phyloP scores from a whole-genome alignment of 441 rosid genomes.

The Populus hybrid region DNA sequence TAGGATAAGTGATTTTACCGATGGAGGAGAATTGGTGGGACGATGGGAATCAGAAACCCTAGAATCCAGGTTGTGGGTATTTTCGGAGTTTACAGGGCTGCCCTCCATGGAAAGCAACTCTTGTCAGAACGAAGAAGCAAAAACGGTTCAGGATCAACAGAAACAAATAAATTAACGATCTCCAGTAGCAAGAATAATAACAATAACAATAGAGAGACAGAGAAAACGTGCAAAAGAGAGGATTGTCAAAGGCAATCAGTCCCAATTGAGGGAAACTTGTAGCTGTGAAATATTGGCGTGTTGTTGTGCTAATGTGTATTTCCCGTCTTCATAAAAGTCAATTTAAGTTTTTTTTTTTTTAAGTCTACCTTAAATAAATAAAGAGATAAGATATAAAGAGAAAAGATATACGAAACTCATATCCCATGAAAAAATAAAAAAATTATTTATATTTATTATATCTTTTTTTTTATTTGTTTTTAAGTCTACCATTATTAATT shows the following conservation, averaged over 20 bases:
- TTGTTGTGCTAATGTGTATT: background rate
- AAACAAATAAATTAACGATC: background rate
- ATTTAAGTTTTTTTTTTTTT: too few relatives aligned
- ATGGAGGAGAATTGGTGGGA: background rate
- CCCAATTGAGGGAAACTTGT: background rate
- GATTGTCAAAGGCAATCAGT: background rate
- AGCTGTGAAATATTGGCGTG: background rate
- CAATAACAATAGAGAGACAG: background rate
- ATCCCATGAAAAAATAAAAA: too few relatives aligned
- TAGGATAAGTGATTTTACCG: background rate
- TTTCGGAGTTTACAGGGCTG: constrained; percentile 4
- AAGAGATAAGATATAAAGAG: too few relatives aligned
- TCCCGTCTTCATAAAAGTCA: background rate
- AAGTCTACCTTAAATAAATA: too few relatives aligned
- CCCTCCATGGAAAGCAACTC: constrained; percentile 26
- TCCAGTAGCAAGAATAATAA: background rate
- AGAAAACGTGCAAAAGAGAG: background rate
- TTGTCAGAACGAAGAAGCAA: background rate
- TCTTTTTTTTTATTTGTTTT: too few relatives aligned
- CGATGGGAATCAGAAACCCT: constrained; percentile 22
- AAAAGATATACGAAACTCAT: too few relatives aligned
- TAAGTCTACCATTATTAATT: too few relatives aligned
- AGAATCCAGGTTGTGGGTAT: constrained; percentile 5
- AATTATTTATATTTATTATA: too few relatives aligned
- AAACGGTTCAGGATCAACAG: background rate